Evolutionary conservation across 2,329 filamentous ascomycete genomes (phyloP).

Genomic region (Nemania bipapillata): DNA sequence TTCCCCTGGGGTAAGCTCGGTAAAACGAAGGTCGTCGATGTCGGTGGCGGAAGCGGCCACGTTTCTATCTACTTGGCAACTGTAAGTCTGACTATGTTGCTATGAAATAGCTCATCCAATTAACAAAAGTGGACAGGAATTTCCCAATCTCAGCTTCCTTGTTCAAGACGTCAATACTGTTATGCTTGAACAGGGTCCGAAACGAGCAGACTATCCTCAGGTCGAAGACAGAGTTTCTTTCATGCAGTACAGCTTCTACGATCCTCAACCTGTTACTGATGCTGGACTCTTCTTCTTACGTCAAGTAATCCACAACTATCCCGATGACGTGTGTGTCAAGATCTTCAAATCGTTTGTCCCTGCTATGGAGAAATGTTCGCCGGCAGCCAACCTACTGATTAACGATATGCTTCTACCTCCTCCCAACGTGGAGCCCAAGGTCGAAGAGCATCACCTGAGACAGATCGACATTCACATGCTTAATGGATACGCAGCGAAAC

Average conservation of each 20-base stretch:
- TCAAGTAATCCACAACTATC: conserved; percentile 34
- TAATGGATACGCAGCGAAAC: conserved; percentile 45
- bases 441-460: conserved; percentile 44
- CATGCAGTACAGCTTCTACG: conserved; percentile 32
- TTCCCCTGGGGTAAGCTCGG: conserved; percentile 40
- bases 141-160: conserved; percentile 41
- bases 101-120: conserved; percentile 1
- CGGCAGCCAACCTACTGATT: conserved; percentile 48
- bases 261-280: conserved; percentile 29
- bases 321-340: conserved; percentile 21
- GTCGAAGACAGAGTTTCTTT: conserved; percentile 28
- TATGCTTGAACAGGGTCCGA: conserved; percentile 35
- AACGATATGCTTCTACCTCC: conserved; percentile 51
- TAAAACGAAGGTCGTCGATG: conserved; percentile 42
- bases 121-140: conserved; percentile 25
- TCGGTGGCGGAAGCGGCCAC: conserved; percentile 47
- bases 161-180: conserved; percentile 32
- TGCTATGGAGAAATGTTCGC: conserved; percentile 35
- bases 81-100: conserved; percentile 28
- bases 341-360: conserved; percentile 38
- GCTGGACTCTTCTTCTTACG: conserved; percentile 33
- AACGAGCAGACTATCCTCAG: conserved; percentile 4
- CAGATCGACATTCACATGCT: conserved; percentile 52
- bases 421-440: conserved; percentile 36
- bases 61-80: conserved; percentile 33